Percentiles rank a stretch among this genome's conserved stretches.
These are phyloP conservation scores for Boletellus deceptivus DNA, from an alignment of 1,284 basidiomycete species.

Conservation along the genomic window DNA sequence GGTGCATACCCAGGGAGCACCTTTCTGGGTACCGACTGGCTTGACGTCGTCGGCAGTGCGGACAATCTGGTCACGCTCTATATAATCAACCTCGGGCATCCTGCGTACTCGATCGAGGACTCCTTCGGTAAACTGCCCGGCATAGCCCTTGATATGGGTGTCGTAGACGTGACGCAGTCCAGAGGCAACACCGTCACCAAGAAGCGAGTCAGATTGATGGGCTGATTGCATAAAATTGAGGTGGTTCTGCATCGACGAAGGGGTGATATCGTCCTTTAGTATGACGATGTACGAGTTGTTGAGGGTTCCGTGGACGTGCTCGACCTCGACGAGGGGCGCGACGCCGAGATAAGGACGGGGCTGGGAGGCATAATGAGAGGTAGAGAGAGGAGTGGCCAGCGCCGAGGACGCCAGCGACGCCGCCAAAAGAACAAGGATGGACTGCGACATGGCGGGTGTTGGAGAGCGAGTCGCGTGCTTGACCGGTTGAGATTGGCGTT, in stretches of 20 bases:
- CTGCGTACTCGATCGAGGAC: slow-evolving; percentile 80
- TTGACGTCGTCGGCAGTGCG: slow-evolving; percentile 62
- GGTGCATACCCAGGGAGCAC: slow-evolving; percentile 84
- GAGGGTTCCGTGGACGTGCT: slow-evolving; percentile 69
- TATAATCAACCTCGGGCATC: slow-evolving; percentile 89
- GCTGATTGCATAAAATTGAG: slow-evolving; percentile 66
- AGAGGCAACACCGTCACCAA: slow-evolving; percentile 42
- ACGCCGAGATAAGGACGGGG: slow-evolving; percentile 47
- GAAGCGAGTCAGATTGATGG: slow-evolving; percentile 50
- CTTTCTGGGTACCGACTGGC: slow-evolving; percentile 50
- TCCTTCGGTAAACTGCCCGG: slow-evolving; percentile 77
- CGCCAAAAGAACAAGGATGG: slow-evolving; percentile 40
- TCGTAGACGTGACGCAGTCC: slow-evolving; percentile 75
- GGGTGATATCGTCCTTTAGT: slow-evolving; percentile 69
- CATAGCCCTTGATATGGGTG: slow-evolving; percentile 75
- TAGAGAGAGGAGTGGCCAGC: slow-evolving; percentile 65
- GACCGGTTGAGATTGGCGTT: slow-evolving; percentile 21
- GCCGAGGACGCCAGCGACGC: slow-evolving; percentile 42
- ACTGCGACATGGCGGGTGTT: slow-evolving; percentile 40
- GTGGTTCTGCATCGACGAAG: slow-evolving; percentile 65
- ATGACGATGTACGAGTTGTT: slow-evolving; percentile 91
- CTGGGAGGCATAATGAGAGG: slow-evolving; percentile 43
- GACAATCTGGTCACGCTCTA: slow-evolving; percentile 93
- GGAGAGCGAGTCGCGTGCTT: slow-evolving; percentile 4
- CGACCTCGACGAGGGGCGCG: slow-evolving; percentile 55